Conservation (phyloP, 306 rosid genomes). For the Vicia faba region DNA sequence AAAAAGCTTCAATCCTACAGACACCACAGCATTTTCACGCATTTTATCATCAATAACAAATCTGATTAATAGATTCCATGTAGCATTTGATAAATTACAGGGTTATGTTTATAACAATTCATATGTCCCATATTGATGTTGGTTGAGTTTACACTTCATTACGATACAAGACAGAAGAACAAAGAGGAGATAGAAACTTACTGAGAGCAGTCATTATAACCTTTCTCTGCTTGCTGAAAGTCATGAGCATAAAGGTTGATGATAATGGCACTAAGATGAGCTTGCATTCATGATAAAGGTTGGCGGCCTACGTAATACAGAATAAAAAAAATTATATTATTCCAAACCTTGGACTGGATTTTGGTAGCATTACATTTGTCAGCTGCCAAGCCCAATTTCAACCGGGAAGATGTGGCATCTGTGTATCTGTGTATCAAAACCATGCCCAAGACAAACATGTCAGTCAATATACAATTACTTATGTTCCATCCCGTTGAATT, state of each 20-base stretch:
- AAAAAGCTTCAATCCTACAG: constrained; percentile 79
- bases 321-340: neutral
- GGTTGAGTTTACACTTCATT: constrained; percentile 22
- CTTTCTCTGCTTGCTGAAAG: constrained; percentile 89
- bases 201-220: constrained; percentile 94
- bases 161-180: constrained; percentile 12
- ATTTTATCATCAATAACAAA: constrained; percentile 32
- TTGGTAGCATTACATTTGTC: constrained; percentile 88
- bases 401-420: constrained; percentile 76
- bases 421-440: constrained; percentile 62
- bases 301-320: neutral
- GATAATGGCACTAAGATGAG: constrained; percentile 84
- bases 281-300: constrained; percentile 78
- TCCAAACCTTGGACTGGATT: constrained; percentile 85
- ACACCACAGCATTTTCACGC: constrained; percentile 18
- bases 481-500: neutral
- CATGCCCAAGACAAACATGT: constrained; percentile 10
- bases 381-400: constrained; percentile 87
- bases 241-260: constrained; percentile 82
- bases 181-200: constrained; percentile 48
- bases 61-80: constrained; percentile 1
- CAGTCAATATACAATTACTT: no score
- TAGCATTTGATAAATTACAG: constrained; percentile 18
- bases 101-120: constrained; percentile 1
- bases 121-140: constrained; percentile 5